Percentiles rank a stretch among this genome's conserved stretches.
Conservation (phyloP, 257 asterid species). For the Euphrasia confusa region DNA sequence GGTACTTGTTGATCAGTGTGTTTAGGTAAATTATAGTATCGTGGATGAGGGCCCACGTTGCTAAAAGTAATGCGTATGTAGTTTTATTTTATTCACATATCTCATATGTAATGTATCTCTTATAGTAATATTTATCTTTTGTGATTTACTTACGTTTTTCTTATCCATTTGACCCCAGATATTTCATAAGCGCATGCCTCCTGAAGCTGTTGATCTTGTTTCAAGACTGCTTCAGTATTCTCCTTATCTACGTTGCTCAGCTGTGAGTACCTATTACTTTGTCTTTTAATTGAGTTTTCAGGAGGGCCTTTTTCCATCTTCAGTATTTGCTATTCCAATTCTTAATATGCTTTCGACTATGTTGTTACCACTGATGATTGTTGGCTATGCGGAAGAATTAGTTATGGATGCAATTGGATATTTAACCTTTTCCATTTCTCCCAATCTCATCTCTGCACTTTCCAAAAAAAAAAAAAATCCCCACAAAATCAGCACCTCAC, state of each 20-base stretch:
- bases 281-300: neutral
- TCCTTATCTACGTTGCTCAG: conserved; percentile 67
- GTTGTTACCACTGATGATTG: neutral
- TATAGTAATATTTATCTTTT: no score
- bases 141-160: neutral
- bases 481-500: no score
- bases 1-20: conserved; percentile 33
- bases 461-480: no score
- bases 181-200: conserved; percentile 74
- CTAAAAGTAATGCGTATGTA: no score
- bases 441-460: no score
- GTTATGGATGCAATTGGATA: no score
- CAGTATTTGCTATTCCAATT: neutral
- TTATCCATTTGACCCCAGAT: conserved; percentile 37
- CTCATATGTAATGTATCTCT: no score
- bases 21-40: no score
- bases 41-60: no score
- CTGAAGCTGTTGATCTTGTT: conserved; percentile 79
- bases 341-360: neutral
- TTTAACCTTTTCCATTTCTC: no score
- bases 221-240: conserved; percentile 82
- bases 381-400: no score
- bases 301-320: neutral
- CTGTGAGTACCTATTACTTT: conserved; percentile 46
- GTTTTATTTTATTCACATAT: no score